Evolutionary conservation across 129 eudicot genomes (phyloP), one percentile per base, ranked within the genome.

Genomic region (Erigeron canadensis): DNA sequence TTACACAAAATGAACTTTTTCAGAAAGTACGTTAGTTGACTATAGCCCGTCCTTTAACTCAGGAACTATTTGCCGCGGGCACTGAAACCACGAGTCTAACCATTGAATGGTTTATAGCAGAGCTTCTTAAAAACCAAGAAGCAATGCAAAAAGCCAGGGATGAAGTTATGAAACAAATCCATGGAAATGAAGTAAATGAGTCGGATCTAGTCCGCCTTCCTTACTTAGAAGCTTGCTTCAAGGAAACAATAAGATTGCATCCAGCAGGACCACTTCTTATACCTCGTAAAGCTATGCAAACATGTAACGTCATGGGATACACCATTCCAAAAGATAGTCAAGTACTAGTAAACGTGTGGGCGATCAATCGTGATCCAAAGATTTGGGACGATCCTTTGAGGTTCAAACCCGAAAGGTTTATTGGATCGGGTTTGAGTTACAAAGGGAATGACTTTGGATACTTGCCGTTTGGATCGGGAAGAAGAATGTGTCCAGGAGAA

Each of bases 291-390:
- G 63, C 63, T 57, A 57, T 15, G 4, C 38, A 57, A 57, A 57
- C 39, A 16, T 57, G 63, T 57, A 38, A 57, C 6, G 22, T 73
- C 2, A 60, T 73, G 69, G 77, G 77, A 13, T 61, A 73, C 59
- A 45, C 68, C 6, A 50, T 73, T 46, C 77, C 77, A 4, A 44
- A 60, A 70, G 67, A 51, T 57, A 22, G 63, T 57, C 40, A 57
- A 18, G 10, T 57, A 18, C 18, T 77, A 10, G 81, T 77, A 8
- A 77, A 77, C 3, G 34, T 77, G 10, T 77, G 81, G 81, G 76
- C 72, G 5, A 78, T 73, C 10, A 19, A 37, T 46, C 68, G 77
- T 13, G 77, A 71, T 39, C 65, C 67, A 6, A 59, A 57, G 0
- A 40, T 13, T 1, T 71, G 75, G 75, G 75, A 71, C 16, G 75